Base-by-base conservation (phyloP, 169 alveolate species). In the Cryptosporidium ryanae region DNA sequence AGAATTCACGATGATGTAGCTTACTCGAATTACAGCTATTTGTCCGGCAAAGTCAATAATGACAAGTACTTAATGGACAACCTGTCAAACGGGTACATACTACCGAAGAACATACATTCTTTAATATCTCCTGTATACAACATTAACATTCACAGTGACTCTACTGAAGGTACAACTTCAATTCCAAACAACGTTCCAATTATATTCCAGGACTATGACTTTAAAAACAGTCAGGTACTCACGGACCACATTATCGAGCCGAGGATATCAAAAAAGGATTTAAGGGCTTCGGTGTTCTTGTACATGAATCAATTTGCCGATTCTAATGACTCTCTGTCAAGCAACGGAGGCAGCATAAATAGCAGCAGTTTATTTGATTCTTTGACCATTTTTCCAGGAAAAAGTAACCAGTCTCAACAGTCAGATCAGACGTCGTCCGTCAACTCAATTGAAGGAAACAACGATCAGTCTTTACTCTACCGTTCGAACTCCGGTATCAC, bases 171-270 rank as follows among this genome's bases (percentile, higher is more conserved):
- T 12, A 76, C 43, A 7, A 59, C 63, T 3, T 54, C 57, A 1
- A 13, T 76, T 8, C 87, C 87, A n/a, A 76, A 31, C 46, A 76
- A 76, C 34, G 59, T 76, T 13, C 87, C 87, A 38, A 59, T 76
- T 7, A 76, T 76, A 23, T 76, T 76, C 44, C 67, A 70, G 18
- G 63, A 34, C 25, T 57, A 43, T 21, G 48, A 59, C 23, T 55
- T 55, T 25, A 23, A 4, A 4, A 61, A 76, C n/a, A 34, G 23
- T 6, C 64, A 76, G n/a, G 31, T 46, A 29, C 18, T 59, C 23
- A n/a, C 25, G 0, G 43, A 32, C 34, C 31, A 27, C 17, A 21
- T 21, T 17, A 18, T 25, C 7, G 71, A 76, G 7, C 87, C 87
- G 17, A 59, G 27, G 1, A 76, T 76, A 21, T 76, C 87, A 0